These are phyloP conservation scores for Solanum bukasovii DNA, from an alignment of 257 asterid genomes.

Conservation along the genomic window DNA sequence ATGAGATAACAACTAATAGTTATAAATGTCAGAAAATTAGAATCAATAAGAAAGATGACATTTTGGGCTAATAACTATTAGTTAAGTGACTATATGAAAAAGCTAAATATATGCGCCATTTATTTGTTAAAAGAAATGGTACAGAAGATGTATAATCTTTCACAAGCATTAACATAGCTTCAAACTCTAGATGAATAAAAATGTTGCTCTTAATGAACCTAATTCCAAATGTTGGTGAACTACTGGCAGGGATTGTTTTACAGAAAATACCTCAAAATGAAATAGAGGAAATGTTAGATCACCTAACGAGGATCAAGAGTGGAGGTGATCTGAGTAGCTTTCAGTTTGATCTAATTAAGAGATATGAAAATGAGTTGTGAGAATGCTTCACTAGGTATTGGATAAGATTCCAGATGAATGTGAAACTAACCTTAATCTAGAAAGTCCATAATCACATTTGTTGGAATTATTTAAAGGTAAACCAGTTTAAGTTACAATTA, in stretches of 20 bases:
- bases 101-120: too few relatives aligned
- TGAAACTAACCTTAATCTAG: too few relatives aligned
- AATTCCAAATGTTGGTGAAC: not conserved
- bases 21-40: too few relatives aligned
- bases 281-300: not conserved
- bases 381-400: too few relatives aligned
- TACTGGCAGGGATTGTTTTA: not conserved
- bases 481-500: too few relatives aligned
- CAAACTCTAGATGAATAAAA: not conserved
- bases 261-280: not conserved
- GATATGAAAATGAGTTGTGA: not conserved
- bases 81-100: not conserved
- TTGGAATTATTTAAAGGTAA: too few relatives aligned
- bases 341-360: not conserved
- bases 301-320: not conserved
- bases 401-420: too few relatives aligned
- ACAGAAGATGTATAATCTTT: not conserved
- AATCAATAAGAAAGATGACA: too few relatives aligned
- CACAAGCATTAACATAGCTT: not conserved
- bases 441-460: too few relatives aligned
- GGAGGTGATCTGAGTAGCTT: not conserved
- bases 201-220: not conserved
- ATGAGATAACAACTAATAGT: too few relatives aligned
- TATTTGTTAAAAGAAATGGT: not conserved
- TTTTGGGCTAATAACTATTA: too few relatives aligned